phyloP scores from a whole-genome alignment of 225 moss, liverwort and hornwort species.

The Straminergon stramineum region DNA sequence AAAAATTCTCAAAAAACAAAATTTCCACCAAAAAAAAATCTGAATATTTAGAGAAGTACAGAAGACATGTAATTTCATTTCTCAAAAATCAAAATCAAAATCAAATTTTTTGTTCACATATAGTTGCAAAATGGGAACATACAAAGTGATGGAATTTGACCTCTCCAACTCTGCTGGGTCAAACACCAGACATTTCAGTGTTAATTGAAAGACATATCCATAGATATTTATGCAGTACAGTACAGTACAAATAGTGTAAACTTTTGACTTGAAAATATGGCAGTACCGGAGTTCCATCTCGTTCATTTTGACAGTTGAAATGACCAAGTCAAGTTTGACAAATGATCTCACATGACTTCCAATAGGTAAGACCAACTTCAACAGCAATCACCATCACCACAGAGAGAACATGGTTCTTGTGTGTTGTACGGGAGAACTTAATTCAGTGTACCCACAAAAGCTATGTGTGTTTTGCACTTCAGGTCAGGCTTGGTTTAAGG shows the following conservation, averaged over 20 bases:
- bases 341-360: neutral
- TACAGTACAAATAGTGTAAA: neutral
- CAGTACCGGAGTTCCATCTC: neutral
- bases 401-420: neutral
- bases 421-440: too few relatives aligned
- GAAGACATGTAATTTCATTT: too few relatives aligned
- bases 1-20: neutral
- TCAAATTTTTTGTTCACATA: fast-evolving
- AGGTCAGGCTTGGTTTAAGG: fast-evolving
- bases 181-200: neutral
- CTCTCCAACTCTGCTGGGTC: neutral
- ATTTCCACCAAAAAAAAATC: too few relatives aligned
- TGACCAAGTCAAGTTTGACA: neutral
- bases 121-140: neutral
- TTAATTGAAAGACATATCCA: neutral
- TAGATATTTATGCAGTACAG: neutral
- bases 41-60: neutral
- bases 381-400: neutral
- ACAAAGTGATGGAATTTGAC: neutral
- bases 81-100: too few relatives aligned
- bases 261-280: neutral
- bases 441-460: too few relatives aligned
- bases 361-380: neutral
- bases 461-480: neutral
- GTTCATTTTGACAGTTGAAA: neutral